Evolutionary conservation across 2,329 filamentous ascomycete genomes (phyloP), one percentile per base, ranked within the genome.

Genomic region (Zasmidium citrigriseum): DNA sequence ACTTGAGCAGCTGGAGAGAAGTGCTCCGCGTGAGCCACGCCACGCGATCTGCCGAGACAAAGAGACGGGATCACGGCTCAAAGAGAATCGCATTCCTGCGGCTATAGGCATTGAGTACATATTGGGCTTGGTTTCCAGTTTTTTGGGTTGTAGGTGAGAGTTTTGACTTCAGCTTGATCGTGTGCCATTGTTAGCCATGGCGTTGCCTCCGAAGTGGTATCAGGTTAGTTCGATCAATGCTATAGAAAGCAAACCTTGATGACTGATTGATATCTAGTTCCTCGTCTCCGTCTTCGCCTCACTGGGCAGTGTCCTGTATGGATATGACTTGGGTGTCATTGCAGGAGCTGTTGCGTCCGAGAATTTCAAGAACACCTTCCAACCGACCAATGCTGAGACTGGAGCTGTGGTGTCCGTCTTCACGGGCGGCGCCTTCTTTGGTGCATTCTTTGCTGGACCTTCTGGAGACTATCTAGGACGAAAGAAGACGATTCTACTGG

Each of bases 321-420:
- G 83, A 66, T 86, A 67, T 67, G 83, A 86, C 71, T 69, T 86
- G 22, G 83, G 83, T 77, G 83, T 86, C 23, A 85, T 86, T 60
- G 83, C 83, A 9, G 82, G 82, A 63, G 83, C 82, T 51, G 80
- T 85, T 56, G 74, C 75, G 3, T 76, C 74, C 10, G 58, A 72
- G n/a, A 74, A 77, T 23, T 81, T 81, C 68, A 68, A 64, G 1
- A 47, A 59, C 51, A 69, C 71, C 14, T 81, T 81, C 70, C 68
- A 75, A 0, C 75, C 78, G 0, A 71, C 61, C 25, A 59, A 69
- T 9, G 69, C 75, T 61, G 74, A 80, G 54, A 71, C 63, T 38
- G 89, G 88, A 54, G 83, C 88, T 2, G 87, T 91, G 0, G 89
- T 93, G 1, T 89, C 88, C 1, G 81, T 92, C 59, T 93, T 93